A percentile compares a stretch with the other conserved stretches of the same genome.
phyloP scores from a whole-genome alignment of 352 stramenopile genomes.

The Blastocystis sp. region DNA sequence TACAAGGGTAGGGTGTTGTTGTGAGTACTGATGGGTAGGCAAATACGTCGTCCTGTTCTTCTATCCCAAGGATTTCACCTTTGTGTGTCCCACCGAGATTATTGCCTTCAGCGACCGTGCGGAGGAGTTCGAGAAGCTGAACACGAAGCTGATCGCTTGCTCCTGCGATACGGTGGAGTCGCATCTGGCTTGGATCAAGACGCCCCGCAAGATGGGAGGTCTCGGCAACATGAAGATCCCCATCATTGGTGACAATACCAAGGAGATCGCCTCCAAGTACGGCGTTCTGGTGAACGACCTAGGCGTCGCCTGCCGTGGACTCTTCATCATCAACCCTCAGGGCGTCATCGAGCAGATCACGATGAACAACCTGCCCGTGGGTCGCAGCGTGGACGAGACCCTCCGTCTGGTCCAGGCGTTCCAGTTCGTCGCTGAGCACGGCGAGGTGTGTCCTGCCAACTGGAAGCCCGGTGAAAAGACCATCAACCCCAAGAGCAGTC shows the following conservation, averaged over 20 bases:
- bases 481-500: constrained; percentile 68
- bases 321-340: constrained; percentile 79
- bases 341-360: constrained; percentile 72
- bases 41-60: constrained; percentile 82
- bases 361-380: constrained; percentile 75
- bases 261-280: constrained; percentile 72
- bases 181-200: constrained; percentile 77
- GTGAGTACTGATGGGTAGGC: constrained; percentile 58
- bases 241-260: constrained; percentile 75
- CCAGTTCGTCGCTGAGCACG: constrained; percentile 78
- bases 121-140: constrained; percentile 71
- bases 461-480: constrained; percentile 77
- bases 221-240: constrained; percentile 79
- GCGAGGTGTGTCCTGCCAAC: constrained; percentile 75
- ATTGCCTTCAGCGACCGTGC: constrained; percentile 72
- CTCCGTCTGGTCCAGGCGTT: constrained; percentile 78
- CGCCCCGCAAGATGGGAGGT: constrained; percentile 74
- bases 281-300: constrained; percentile 70
- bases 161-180: constrained; percentile 77
- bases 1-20: constrained; percentile 63
- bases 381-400: constrained; percentile 77
- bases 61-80: constrained; percentile 79
- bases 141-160: constrained; percentile 68
- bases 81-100: constrained; percentile 80
- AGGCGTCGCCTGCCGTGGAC: constrained; percentile 71